Evolutionary conservation across 2,329 filamentous ascomycete species (phyloP).

Genomic region (Phyllosticta paracitricarpa): DNA sequence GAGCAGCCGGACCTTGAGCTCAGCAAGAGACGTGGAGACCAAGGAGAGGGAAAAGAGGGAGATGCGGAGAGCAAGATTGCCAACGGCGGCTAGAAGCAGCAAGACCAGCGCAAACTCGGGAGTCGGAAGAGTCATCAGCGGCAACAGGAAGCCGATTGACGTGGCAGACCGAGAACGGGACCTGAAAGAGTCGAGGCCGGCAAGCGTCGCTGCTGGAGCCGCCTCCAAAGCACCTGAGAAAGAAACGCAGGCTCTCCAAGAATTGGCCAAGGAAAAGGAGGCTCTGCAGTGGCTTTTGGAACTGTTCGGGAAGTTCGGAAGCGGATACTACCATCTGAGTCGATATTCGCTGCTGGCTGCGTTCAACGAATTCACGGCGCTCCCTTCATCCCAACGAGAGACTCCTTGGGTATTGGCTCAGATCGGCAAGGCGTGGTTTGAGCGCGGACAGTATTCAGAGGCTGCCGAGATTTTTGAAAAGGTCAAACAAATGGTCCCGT

Average conservation of each 20-base stretch:
- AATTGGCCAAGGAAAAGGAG: constrained; percentile 53
- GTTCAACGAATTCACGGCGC: constrained; percentile 58
- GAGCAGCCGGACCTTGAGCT: constrained; percentile 49
- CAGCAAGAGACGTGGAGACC: constrained; percentile 43
- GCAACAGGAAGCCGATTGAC: constrained; percentile 72
- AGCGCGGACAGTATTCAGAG: constrained; percentile 75
- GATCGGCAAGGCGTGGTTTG: constrained; percentile 83
- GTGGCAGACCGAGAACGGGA: constrained; percentile 53
- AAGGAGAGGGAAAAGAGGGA: constrained; percentile 54
- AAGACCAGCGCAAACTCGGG: constrained; percentile 53
- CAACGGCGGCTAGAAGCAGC: constrained; percentile 58
- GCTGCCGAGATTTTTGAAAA: constrained; percentile 79
- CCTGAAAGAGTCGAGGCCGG: constrained; percentile 45
- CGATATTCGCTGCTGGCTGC: constrained; percentile 73
- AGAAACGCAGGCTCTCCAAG: constrained; percentile 18
- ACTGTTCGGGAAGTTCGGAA: constrained; percentile 70
- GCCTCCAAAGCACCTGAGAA: constrained; percentile 17
- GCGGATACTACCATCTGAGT: constrained; percentile 66
- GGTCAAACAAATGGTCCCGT: constrained; percentile 69
- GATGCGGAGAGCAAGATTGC: constrained; percentile 66
- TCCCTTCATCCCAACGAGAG: constrained; percentile 69
- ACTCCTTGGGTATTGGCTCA: constrained; percentile 90
- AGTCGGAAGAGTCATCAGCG: constrained; percentile 80
- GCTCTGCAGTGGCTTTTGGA: constrained; percentile 68
- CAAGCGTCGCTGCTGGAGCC: constrained; percentile 18